A percentile compares a stretch with the other conserved stretches of the same genome.
phyloP scores from a whole-genome alignment of 176 grass and related monocot genomes.

The Musa beccarii region DNA sequence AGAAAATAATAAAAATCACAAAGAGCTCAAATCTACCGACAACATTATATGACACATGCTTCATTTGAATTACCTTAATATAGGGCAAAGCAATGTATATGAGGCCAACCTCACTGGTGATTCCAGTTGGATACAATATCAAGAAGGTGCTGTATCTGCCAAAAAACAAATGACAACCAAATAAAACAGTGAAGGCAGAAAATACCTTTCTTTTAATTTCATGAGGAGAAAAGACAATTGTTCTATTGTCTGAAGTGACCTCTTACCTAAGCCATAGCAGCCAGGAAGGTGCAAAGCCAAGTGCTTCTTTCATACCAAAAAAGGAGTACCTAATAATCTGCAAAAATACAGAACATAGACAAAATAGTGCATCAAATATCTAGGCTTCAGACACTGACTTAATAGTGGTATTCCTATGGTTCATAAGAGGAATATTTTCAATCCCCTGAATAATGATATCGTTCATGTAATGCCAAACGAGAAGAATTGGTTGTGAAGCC shows the following conservation, averaged over 20 bases:
- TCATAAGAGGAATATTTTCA: neutral
- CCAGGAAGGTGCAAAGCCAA: constrained; percentile 73
- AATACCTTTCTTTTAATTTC: neutral
- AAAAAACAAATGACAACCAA: neutral
- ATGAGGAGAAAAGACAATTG: neutral
- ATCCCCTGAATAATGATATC: neutral
- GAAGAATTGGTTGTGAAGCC: neutral
- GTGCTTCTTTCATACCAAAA: constrained; percentile 80
- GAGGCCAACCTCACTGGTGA: constrained; percentile 47
- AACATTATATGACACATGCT: neutral
- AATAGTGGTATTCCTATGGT: too few relatives aligned
- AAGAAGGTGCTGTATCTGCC: constrained; percentile 47
- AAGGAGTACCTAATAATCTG: constrained; percentile 93
- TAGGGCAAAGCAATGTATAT: constrained; percentile 38
- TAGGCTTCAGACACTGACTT: neutral
- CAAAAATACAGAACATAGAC: neutral
- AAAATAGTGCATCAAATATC: neutral
- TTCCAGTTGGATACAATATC: constrained; percentile 46
- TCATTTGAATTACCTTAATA: constrained; percentile 30
- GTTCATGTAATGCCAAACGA: neutral
- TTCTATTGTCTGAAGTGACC: neutral
- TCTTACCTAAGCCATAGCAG: constrained; percentile 85
- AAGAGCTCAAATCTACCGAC: too few relatives aligned
- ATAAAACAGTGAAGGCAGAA: neutral
- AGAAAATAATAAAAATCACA: neutral